Evolutionary conservation across 805 yeast species (phyloP).

Genomic region (Hermanozyma aechmeae): DNA sequence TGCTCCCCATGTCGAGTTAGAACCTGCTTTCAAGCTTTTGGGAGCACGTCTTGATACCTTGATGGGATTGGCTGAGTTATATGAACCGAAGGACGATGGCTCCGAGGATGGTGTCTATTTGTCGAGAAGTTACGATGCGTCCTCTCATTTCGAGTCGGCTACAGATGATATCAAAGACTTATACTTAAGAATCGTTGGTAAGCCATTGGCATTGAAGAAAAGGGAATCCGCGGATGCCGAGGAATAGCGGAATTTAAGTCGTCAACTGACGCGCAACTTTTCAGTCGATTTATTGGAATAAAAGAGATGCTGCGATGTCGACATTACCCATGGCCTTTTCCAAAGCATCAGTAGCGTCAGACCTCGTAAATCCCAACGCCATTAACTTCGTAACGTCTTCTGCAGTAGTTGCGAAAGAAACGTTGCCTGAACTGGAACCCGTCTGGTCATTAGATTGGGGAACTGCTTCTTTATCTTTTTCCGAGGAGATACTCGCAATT

Average conservation of each 20-base stretch:
- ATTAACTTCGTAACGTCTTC: slow-evolving; percentile 31
- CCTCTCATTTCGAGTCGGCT: slow-evolving; percentile 91
- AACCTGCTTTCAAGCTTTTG: slow-evolving; percentile 85
- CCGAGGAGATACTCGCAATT: slow-evolving; percentile 29
- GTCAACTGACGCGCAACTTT: no score
- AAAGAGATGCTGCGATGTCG: slow-evolving; percentile 76
- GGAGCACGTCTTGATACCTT: slow-evolving; percentile 76
- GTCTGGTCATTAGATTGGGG: slow-evolving; percentile 4
- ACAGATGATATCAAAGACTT: slow-evolving; percentile 96
- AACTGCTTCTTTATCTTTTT: slow-evolving; percentile 2
- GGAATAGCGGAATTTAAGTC: no score
- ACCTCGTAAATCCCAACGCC: slow-evolving; percentile 61
- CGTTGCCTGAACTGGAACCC: slow-evolving; percentile 1
- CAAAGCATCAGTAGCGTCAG: slow-evolving; percentile 58
- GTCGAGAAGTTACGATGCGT: slow-evolving; percentile 85
- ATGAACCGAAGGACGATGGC: slow-evolving; percentile 84
- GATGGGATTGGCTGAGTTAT: slow-evolving; percentile 89
- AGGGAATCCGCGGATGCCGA: slow-evolving; percentile 63
- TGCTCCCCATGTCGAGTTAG: slow-evolving; percentile 83
- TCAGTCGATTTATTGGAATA: slow-evolving; percentile 48
- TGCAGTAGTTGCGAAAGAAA: slow-evolving; percentile 6
- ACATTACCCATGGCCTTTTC: slow-evolving; percentile 63
- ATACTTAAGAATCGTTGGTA: slow-evolving; percentile 85
- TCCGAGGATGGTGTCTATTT: slow-evolving; percentile 67
- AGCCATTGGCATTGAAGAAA: slow-evolving; percentile 78